Conservation (phyloP, 2,329 filamentous ascomycete species). For the Hypoxylon rubiginosum region DNA sequence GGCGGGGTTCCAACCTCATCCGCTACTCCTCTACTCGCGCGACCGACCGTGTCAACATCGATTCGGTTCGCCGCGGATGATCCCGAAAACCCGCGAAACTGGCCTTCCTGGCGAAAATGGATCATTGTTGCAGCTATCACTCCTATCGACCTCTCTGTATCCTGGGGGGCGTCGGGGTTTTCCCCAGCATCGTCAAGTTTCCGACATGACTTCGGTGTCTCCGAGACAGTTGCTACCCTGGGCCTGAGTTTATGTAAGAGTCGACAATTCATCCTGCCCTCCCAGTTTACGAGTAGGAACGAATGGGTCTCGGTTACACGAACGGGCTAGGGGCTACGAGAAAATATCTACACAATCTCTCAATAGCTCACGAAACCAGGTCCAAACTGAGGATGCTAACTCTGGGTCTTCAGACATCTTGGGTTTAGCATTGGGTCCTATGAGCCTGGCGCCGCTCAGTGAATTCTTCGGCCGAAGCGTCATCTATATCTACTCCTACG, state of each 20-base stretch:
- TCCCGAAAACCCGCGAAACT: slow-evolving; percentile 51
- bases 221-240: slow-evolving; percentile 57
- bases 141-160: slow-evolving; percentile 52
- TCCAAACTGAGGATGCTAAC: neutral
- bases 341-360: no score
- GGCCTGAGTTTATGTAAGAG: slow-evolving; percentile 57
- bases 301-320: no score
- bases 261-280: neutral
- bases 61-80: slow-evolving; percentile 37
- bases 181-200: slow-evolving; percentile 60
- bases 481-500: slow-evolving; percentile 59
- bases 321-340: no score
- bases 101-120: slow-evolving; percentile 54
- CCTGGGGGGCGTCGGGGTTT: slow-evolving; percentile 63
- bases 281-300: neutral
- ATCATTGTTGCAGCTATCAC: slow-evolving; percentile 50
- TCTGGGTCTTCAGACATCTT: slow-evolving; percentile 52
- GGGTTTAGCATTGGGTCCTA: slow-evolving; percentile 57
- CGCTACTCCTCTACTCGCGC: slow-evolving; percentile 18
- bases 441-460: slow-evolving; percentile 53
- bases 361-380: neutral
- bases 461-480: slow-evolving; percentile 59
- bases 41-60: slow-evolving; percentile 1
- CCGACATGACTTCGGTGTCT: slow-evolving; percentile 56
- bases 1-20: slow-evolving; percentile 2